Evolutionary conservation across 371 early-diverging fungal species (phyloP), one percentile per base, ranked within the genome.

Genomic region (Zychaea mexicana): DNA sequence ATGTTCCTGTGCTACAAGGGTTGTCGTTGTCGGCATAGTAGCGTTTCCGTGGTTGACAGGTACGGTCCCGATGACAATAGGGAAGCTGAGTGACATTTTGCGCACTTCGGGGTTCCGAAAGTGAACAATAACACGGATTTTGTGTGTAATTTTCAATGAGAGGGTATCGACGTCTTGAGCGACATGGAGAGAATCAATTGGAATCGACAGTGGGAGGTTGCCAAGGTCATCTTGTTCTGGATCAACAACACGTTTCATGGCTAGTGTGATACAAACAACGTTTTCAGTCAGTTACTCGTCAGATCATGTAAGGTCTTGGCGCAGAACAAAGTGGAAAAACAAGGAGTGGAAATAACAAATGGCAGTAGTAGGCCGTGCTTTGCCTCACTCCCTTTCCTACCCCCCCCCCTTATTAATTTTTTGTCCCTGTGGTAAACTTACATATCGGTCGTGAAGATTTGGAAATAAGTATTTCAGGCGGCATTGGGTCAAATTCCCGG

Each of bases 1-100:
- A 31, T 49, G 42, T 42, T 22, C 22, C n/a, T 19, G 49, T 49
- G 1, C 24, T 4, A 49, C 49, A 49, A 49, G n/a, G n/a, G n/a
- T n/a, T n/a, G n/a, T n/a, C n/a, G n/a, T 9, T 9, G 49, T 24
- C 22, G 49, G 49, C 3, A 49, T 22, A 24, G 49, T 19, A 19
- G 24, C 49, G 10, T 13, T 24, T 22, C 49, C 49, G n/a, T 24
- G 4, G 22, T 49, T 49, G 49, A 49, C 26, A 19, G 68, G 68
- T 6, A 68, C 62, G 7, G 68, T 68, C 0, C 64, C 57, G 3
- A 68, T 56, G 1, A 52, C 21, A 24, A 68, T 12, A 13, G 68
- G 68, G 52, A 68, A 68, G 22, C 64, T 64, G 10, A 68, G 52
- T 4, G 68, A 63, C 68, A 68, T 68, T 28, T 54, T 53, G 0